Base-by-base conservation (phyloP, 129 eudicot genomes). In the Centaurea solstitialis region DNA sequence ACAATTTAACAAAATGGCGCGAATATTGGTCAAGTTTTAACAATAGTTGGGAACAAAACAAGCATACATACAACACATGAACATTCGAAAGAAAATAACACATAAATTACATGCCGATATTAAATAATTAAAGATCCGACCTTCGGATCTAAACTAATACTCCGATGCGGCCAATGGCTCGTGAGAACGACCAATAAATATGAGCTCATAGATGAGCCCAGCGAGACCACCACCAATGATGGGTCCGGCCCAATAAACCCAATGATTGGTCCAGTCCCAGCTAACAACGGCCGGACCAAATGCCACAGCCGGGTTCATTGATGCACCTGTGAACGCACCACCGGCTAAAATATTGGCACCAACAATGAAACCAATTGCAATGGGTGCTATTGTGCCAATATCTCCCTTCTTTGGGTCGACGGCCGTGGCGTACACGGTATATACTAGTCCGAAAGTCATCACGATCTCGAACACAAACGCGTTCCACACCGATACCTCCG, bases 381-480 rank as follows among this genome's bases (percentile, higher is more conserved):
- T 76, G 3, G 93, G 93, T 20, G 88, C 93, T 10, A 87, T 84
- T 15, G 80, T 83, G 17, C 92, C 89, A 0, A 88, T 9, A 6
- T 83, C 85, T 9, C 89, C 92, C 76, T 88, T 86, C 78, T 83
- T 83, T 5, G 92, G 90, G 83, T 88, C 92, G 10, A 88, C 61
- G 9, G 92, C 89, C 10, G 92, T 88, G 75, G 92, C 89, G 78
- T 88, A 88, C n/a, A 88, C 92, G 6, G 89, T 88, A 89, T 88
- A 89, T 6, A 89, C 92, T 26, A 89, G 83, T n/a, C 90, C 90
- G 71, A 89, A 89, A 3, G 93, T 89, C 88, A 89, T 87, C 39
- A 84, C 93, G 35, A 89, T 86, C 77, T 86, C 90, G 59, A 86
- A 86, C 7, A 84, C 90, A 5, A 89, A 68, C 0, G 75, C 93